Evolutionary conservation across 208 protist species (phyloP), one percentile per base, ranked within the genome.

Genomic region (Trypanosoma scelopori): DNA sequence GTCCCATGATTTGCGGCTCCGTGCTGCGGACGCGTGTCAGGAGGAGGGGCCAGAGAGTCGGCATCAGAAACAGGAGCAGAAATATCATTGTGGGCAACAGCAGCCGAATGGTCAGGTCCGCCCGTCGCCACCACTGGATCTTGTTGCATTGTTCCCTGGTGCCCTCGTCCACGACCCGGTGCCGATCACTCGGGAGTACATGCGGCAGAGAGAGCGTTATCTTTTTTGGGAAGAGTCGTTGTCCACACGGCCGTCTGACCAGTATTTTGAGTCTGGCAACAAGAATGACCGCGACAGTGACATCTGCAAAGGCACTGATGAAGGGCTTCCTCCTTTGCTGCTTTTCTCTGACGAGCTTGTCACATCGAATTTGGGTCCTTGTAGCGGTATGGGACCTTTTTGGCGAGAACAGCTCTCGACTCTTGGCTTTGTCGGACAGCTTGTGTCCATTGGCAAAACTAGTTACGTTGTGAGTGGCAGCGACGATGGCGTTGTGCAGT

Each of bases 401-500:
- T 39, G 67, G 5, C 52, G 55, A 0, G 71, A 60, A 18, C 76
- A 85, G 62, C 51, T 69, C 28, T 23, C 49, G 18, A 64, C 69
- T 4, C 51, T 71, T 41, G 83, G 79, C 16, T 84, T 76, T 66
- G 71, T 89, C 47, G 76, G 65, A 20, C 79, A 84, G 16, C 56
- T 85, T 41, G 46, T 65, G 7, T 60, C 69, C 16, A 32, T 89
- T 41, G 65, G 52, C 15, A 57, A 72, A 49, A 76, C 76, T 0
- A 66, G 51, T 11, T 85, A 84, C 49, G 53, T 92, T 64, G 55
- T 87, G 41, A 88, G 78, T 45, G 87, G 77, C 7, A 91, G 79
- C 55, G 85, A 89, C 69, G 81, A 89, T 43, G 90, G 90, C 1
- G 49, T 91, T 5, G 27, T 95, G 43, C 90, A 95, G 76, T 74